Base-by-base conservation (phyloP, 345 rosid genomes). In the Punica granatum region DNA sequence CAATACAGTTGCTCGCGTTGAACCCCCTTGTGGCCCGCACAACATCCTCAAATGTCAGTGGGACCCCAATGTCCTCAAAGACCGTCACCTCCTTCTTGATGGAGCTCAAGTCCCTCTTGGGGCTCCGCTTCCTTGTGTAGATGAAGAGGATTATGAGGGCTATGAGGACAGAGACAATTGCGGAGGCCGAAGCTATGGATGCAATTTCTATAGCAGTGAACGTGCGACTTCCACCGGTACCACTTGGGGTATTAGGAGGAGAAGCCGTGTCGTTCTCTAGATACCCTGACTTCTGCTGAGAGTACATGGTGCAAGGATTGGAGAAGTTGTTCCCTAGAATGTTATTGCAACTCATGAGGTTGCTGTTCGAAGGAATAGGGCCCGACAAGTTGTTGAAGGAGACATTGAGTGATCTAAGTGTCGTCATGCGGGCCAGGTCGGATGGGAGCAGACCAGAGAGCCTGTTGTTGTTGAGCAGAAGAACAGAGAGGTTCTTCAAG, bases 301-400 rank as follows among this genome's bases (percentile, higher is more conserved):
- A 73, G 60, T 68, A 71, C 2, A 65, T 60, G 54, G 23, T 73
- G 75, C 92, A 87, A 32, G 88, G 85, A 36, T 49, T 79, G 48
- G 82, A 67, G 71, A 74, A 69, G 63, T 88, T 82, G 73, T 87
- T 87, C 53, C 90, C 92, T 41, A 80, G 75, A 73, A 83, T 63
- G 42, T 81, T 80, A 36, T 73, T 74, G 68, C 90, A 87, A 60
- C 74, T 78, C 73, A 74, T 70, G 70, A 78, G 71, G 70, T 65
- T 73, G 66, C 69, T 74, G 59, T 78, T 80, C 10, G 66, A 59
- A 28, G 83, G 89, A 75, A 87, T 70, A 13, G 87, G 82, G 63
- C 92, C 92, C 19, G 88, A 83, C 65, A 87, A 68, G 78, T 87
- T 68, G 67, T 87, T 85, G 75, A 78, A 81, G 51, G 92, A 87